These are phyloP conservation scores for Nakazawaea siamensis DNA, from an alignment of 805 yeast genomes.

Conservation along the genomic window DNA sequence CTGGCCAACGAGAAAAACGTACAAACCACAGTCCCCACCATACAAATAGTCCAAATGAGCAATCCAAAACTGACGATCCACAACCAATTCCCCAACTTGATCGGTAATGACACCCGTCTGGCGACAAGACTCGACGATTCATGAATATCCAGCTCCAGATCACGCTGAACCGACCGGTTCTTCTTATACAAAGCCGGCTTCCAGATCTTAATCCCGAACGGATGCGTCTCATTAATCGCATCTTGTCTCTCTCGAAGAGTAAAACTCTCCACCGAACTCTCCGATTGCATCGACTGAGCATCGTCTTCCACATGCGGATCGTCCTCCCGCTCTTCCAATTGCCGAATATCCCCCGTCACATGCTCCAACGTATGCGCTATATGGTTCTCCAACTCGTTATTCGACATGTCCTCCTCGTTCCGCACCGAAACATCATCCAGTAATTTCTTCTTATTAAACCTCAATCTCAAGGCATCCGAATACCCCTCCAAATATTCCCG, in stretches of 20 bases:
- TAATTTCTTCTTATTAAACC: constrained; percentile 26
- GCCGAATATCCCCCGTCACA: constrained; percentile 18
- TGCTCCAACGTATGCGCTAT: constrained; percentile 17
- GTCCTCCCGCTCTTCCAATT: constrained; percentile 20
- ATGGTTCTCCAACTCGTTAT: constrained; percentile 19
- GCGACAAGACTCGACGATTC: constrained; percentile 40
- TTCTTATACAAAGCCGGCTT: constrained; percentile 96
- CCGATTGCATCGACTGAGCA: constrained; percentile 26
- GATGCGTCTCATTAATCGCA: constrained; percentile 94
- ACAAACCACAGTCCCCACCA: constrained; percentile 38
- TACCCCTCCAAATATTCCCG: constrained; percentile 65
- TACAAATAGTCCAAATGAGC: constrained; percentile 44
- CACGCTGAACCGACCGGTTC: constrained; percentile 79
- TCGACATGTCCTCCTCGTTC: neutral
- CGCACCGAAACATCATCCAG: constrained; percentile 1
- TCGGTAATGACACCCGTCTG: constrained; percentile 49
- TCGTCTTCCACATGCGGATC: constrained; percentile 13
- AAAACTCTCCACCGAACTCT: constrained; percentile 65
- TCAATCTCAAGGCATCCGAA: constrained; percentile 54
- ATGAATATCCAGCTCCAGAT: constrained; percentile 92
- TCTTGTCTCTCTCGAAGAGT: constrained; percentile 89
- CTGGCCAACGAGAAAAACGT: constrained; percentile 32
- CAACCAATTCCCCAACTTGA: constrained; percentile 55
- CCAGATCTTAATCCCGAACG: constrained; percentile 98
- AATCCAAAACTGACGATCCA: constrained; percentile 77